Percentiles rank a stretch among this genome's conserved stretches.
Evolutionary conservation across 2,329 filamentous ascomycete genomes (phyloP).

Genomic region (Cyphellophora europaea): DNA sequence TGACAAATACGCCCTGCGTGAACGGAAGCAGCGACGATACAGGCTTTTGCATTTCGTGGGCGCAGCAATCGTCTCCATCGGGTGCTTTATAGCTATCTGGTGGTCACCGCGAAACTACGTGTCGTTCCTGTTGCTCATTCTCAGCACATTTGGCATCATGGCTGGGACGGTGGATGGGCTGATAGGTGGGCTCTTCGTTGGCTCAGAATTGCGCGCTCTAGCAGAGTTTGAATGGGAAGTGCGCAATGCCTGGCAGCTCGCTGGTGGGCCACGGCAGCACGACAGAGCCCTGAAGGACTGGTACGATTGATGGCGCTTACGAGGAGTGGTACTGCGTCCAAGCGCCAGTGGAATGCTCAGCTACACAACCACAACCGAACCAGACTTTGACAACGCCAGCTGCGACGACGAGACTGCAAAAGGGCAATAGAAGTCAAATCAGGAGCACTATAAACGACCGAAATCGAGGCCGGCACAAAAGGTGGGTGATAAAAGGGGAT

Average conservation of each 20-base stretch:
- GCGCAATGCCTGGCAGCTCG: constrained; percentile 30
- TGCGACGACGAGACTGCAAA: neutral
- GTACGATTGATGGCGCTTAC: constrained; percentile 13
- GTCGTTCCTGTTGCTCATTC: constrained; percentile 67
- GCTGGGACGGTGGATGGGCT: constrained; percentile 75
- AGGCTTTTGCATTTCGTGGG: constrained; percentile 65
- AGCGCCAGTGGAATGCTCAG: neutral
- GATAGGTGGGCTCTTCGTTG: constrained; percentile 79
- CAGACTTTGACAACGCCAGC: neutral
- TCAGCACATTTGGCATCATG: constrained; percentile 68
- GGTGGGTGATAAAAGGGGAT: neutral
- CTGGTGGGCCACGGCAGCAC: constrained; percentile 14
- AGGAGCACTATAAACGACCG: neutral
- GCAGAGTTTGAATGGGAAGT: constrained; percentile 95
- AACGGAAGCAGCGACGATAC: constrained; percentile 61
- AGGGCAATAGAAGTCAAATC: neutral
- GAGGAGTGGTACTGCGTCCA: neutral
- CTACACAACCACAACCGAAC: neutral
- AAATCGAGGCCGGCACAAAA: neutral
- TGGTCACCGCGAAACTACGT: constrained; percentile 70
- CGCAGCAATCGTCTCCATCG: constrained; percentile 59
- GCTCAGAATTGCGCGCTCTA: constrained; percentile 69
- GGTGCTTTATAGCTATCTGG: constrained; percentile 74
- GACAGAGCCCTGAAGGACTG: constrained; percentile 17
- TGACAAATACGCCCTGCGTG: constrained; percentile 57